Evolutionary conservation across 345 rosid species (phyloP), one percentile per base, ranked within the genome.

Genomic region (Capsella bursapastoris): DNA sequence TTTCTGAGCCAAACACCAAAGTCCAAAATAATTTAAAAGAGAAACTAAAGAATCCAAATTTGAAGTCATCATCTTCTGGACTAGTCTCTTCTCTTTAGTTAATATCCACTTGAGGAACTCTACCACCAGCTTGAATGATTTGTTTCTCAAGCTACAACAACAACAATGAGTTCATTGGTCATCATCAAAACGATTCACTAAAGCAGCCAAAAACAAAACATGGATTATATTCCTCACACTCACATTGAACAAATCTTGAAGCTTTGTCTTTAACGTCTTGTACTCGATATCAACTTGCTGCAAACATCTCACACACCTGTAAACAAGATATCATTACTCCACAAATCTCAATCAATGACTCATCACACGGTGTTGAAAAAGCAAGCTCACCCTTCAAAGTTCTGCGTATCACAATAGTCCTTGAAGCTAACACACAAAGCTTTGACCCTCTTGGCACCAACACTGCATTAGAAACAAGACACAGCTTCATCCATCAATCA

Each of bases 301-400:
- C 69, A 91, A 85, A 72, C 95, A 89, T 78, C 86, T 81, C 83
- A 86, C 52, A 76, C 97, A 91, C 81, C 95, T 91, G 89, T 75
- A 78, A 22, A 51, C 75, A 78, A 22, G 27, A 73, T 57, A 64
- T 74, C 65, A 35, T 59, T 22, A 14, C 3, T 56, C 38, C 27
- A 1, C 7, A 49, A 73, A 35, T 57, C 50, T 15, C 57, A 65
- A 31, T 48, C 57, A 60, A 64, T 55, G 14, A 27, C 37, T 28
- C 38, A 22, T 1, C 25, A 22, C 25, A 2, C 25, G 25, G 15
- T 13, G 6, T 60, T 44, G 32, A 52, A 60, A 22, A 22, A 22
- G 25, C 66, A 62, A 59, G 43, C 89, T 87, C 74, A 93, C 98
- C 89, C 91, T 68, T 87, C 93, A 29, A 71, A 82, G 78, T 87